Base-by-base conservation (phyloP, 805 yeast species). In the Candida sithepensis region DNA sequence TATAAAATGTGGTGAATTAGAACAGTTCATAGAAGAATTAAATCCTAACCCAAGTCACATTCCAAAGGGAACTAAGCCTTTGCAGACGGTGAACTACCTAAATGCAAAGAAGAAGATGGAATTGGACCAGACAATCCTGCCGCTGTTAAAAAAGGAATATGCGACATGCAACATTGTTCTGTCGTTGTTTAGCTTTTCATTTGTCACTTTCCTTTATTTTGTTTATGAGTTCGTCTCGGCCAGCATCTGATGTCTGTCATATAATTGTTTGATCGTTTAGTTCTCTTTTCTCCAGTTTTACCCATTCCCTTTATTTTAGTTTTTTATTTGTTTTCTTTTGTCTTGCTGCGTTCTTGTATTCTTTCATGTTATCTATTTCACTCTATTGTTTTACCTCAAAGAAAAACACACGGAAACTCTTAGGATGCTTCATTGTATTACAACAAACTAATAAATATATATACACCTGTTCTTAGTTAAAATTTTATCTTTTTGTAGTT, bases 1-100 rank as follows among this genome's bases (percentile, higher is more conserved):
- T 58, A 80, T 88, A 54, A 79, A 81, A 54, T 86, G 96, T 66
- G 96, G 94, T 45, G 85, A 87, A 66, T 81, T 94, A 54, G 96
- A 89, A 61, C 96, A 88, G 70, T 85, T 81, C 67, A 83, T 92
- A 59, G 96, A 92, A 64, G 72, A 74, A 43, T 74, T 86, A 77
- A 81, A 82, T 63, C 94, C 91, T 53, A 60, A 66, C 30, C 64
- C 65, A 26, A 66, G 65, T 13, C 73, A 84, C 47, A 61, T 83
- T 44, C 91, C 91, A 39, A 45, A 51, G 12, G 84, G 84, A 19
- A 78, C 75, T 37, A 66, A 64, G 32, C 64, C 68, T 53, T 71
- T 75, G 51, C 64, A 66, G 42, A 81, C 82, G 16, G 74, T 73
- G 16, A 69, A 72, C 51, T 76, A 71, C 50, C 63, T 75, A 59